These are phyloP conservation scores for Aspergillus mulundensis DNA, from an alignment of 495 filamentous ascomycete species.

Conservation along the genomic window DNA sequence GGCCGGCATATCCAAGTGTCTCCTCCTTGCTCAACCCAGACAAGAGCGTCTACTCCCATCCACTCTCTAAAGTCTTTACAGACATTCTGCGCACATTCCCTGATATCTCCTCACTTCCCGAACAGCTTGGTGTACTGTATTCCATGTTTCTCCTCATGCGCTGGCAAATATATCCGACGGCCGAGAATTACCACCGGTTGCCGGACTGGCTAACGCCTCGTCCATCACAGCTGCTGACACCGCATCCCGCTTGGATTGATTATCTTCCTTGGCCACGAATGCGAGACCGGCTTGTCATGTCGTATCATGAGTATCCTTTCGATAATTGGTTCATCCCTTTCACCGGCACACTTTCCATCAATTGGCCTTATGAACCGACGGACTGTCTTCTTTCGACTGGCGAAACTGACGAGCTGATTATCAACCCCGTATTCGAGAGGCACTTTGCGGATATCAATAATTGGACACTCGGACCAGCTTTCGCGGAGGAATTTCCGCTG, in stretches of 20 bases:
- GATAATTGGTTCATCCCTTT: conserved; percentile 79
- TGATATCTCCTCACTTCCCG: conserved; percentile 62
- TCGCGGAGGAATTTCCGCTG: conserved; percentile 58
- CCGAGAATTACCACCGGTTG: conserved; percentile 67
- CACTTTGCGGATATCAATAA: conserved; percentile 65
- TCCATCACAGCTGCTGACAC: conserved; percentile 53
- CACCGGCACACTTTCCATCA: conserved; percentile 64
- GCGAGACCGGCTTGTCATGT: conserved; percentile 56
- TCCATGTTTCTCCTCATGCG: conserved; percentile 81
- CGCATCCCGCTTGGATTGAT: conserved; percentile 76
- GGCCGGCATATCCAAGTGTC: conserved; percentile 71
- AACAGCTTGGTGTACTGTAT: conserved; percentile 74
- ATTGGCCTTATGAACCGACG: conserved; percentile 72
- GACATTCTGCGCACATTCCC: conserved; percentile 76
- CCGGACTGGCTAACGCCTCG: conserved; percentile 64
- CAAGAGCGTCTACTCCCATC: conserved; percentile 56
- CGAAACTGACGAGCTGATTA: conserved; percentile 56
- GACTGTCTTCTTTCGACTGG: conserved; percentile 55
- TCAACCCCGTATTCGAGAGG: conserved; percentile 76
- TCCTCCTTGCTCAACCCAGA: conserved; percentile 69
- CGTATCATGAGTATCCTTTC: conserved; percentile 53
- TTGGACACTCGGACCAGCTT: conserved; percentile 72
- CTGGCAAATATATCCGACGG: conserved; percentile 72
- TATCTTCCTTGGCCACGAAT: conserved; percentile 71
- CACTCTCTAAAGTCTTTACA: conserved; percentile 75